Percentiles rank a stretch among this genome's conserved stretches.
Conservation (phyloP, 257 asterid species). For the Ajuga chamaepitys region DNA sequence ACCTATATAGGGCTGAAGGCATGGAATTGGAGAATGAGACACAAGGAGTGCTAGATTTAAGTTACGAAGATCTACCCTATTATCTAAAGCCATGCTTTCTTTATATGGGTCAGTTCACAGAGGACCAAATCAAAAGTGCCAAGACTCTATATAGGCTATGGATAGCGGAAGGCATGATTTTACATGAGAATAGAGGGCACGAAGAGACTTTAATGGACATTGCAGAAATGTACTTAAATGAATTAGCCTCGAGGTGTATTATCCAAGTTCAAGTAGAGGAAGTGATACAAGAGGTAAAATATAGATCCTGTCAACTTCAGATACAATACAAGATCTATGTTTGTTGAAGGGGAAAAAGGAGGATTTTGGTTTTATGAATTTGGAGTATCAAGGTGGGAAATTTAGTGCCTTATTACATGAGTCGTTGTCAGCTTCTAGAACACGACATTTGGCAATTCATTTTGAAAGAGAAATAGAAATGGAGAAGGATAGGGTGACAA, state of each 20-base stretch:
- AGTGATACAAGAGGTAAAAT: background rate
- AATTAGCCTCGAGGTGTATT: conserved; percentile 10
- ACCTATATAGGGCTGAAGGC: background rate
- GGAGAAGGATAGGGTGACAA: background rate
- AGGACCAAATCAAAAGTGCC: background rate
- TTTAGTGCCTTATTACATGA: background rate
- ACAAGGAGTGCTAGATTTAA: background rate
- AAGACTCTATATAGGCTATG: background rate
- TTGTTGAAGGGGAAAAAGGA: background rate
- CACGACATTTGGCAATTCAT: background rate
- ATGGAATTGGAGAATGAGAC: background rate
- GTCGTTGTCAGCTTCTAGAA: background rate
- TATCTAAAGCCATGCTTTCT: conserved; percentile 14
- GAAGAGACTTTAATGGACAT: background rate
- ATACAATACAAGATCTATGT: conserved; percentile 2
- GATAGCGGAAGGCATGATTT: conserved; percentile 15
- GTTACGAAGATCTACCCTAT: conserved; percentile 2
- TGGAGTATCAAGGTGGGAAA: background rate
- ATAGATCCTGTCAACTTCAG: conserved; percentile 8
- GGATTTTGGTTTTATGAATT: background rate
- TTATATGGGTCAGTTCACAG: background rate
- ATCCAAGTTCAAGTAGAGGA: background rate
- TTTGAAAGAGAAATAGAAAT: background rate
- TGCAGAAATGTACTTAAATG: background rate
- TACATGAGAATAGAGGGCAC: background rate